Evolutionary conservation across 2,329 filamentous ascomycete species (phyloP), one percentile per base, ranked within the genome.

Genomic region (Exophiala phaeomuriformis): DNA sequence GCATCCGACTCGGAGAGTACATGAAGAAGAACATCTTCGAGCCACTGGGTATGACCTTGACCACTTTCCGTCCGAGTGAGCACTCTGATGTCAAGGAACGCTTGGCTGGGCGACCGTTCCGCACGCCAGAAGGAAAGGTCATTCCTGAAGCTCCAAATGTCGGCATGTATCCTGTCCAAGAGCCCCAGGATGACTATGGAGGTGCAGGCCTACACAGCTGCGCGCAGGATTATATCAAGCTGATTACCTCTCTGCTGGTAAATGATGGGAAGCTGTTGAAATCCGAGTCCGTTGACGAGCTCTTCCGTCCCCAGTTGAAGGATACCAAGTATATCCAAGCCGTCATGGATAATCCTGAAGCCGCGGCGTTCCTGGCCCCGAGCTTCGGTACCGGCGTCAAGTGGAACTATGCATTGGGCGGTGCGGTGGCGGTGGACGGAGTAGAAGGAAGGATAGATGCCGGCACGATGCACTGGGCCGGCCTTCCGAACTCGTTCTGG

Each of bases 1-100:
- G 61, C 5, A 70, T 68, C 0, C 30, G 36, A 10, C 64, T 81
- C 2, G 68, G 73, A 2, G 69, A 73, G 1, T 71, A 69, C 45
- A 69, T 80, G 59, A 65, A 72, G 7, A 58, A 71, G 49, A 67
- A 73, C 44, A 72, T 80, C 12, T 76, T 70, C 57, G 64, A 63
- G 0, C 75, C 74, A 1, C 66, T 81, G 1, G 70, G 69, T 8
- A 70, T 77, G 40, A 73, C 37, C n/a, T 56, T 54, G 10, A 57
- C 54, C 5, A 47, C 47, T 10, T 57, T 59, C 41, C 52, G 55
- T 10, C 49, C 36, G 5, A 27, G 37, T 27, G 45, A 58, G 30
- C 50, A 58, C 32, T 42, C 53, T 4, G 42, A 19, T 10, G 44
- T 60, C 10, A 35, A 37, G 33, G 42, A 28, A 2, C 42, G 36